A percentile compares a stretch with the other conserved stretches of the same genome.
These are phyloP conservation scores for Cyamopsis tetragonoloba DNA, from an alignment of 306 rosid species.

Conservation along the genomic window DNA sequence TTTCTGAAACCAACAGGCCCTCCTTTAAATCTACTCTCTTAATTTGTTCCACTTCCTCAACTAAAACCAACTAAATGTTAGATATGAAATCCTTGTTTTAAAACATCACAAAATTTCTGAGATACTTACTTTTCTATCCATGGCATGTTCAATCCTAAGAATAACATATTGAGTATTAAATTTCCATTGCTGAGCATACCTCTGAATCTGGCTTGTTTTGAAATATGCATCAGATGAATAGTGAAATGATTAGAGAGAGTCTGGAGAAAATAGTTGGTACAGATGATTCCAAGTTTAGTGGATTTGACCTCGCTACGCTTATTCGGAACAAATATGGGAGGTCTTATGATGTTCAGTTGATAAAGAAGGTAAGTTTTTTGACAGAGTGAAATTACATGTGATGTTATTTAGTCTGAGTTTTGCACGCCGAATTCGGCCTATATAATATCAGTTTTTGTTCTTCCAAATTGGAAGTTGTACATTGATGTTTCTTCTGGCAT, in stretches of 20 bases:
- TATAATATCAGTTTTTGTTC: background rate
- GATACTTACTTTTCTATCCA: background rate
- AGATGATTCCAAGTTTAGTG: constrained; percentile 85
- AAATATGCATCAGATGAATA: constrained; percentile 47
- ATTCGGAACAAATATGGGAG: constrained; percentile 89
- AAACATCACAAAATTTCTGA: background rate
- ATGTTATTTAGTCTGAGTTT: constrained; percentile 7
- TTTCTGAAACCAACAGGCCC: too few relatives aligned
- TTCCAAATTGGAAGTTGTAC: background rate
- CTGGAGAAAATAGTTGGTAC: constrained; percentile 81
- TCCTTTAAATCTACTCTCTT: background rate
- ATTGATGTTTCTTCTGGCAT: background rate
- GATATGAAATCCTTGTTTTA: constrained; percentile 10
- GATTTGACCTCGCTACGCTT: constrained; percentile 91
- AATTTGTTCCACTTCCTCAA: background rate
- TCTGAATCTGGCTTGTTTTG: constrained; percentile 1
- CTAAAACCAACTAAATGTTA: background rate
- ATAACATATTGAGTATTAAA: background rate
- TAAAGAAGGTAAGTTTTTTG: constrained; percentile 69
- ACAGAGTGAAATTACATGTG: background rate
- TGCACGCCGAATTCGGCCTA: background rate
- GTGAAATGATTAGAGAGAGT: constrained; percentile 58
- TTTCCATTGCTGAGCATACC: background rate
- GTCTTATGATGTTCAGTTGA: constrained; percentile 89
- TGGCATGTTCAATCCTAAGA: background rate